Conservation (phyloP, 1,284 basidiomycete species). For the Cryptococcus maquisensis region DNA sequence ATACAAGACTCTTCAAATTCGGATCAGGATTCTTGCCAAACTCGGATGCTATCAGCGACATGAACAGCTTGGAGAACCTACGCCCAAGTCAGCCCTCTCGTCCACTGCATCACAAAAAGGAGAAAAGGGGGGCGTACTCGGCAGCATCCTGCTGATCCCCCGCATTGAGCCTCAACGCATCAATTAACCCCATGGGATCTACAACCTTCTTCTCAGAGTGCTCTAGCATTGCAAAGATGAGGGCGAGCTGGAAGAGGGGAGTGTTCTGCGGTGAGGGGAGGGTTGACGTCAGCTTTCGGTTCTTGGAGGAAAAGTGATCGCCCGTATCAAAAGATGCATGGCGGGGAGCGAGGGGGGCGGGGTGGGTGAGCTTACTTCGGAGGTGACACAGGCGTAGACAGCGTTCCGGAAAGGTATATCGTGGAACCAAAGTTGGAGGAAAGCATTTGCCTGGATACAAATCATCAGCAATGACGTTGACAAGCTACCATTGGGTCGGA, state of each 20-base stretch:
- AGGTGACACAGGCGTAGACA: conserved; percentile 56
- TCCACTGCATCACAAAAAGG: background rate
- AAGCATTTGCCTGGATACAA: conserved; percentile 64
- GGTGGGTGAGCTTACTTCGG: conserved; percentile 52
- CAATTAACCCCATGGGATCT: conserved; percentile 75
- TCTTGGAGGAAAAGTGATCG: no score
- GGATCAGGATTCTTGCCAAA: conserved; percentile 63
- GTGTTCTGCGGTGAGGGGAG: conserved; percentile 50
- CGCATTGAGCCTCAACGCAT: conserved; percentile 70
- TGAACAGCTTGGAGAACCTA: conserved; percentile 90
- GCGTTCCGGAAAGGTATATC: conserved; percentile 62
- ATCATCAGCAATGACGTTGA: background rate
- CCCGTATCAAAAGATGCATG: no score
- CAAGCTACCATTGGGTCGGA: no score
- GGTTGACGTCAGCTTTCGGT: no score
- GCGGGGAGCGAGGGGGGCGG: conserved; percentile 50
- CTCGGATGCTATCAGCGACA: conserved; percentile 76
- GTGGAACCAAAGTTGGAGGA: conserved; percentile 73
- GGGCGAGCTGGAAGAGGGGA: conserved; percentile 51
- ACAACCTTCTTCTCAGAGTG: conserved; percentile 63
- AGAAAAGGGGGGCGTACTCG: conserved; percentile 58
- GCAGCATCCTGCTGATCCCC: conserved; percentile 90
- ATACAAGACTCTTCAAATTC: conserved; percentile 61
- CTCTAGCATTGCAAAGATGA: conserved; percentile 70
- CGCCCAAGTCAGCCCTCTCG: conserved; percentile 10